phyloP scores from a whole-genome alignment of 306 rosid species.

The Astragalus glycyphyllos region DNA sequence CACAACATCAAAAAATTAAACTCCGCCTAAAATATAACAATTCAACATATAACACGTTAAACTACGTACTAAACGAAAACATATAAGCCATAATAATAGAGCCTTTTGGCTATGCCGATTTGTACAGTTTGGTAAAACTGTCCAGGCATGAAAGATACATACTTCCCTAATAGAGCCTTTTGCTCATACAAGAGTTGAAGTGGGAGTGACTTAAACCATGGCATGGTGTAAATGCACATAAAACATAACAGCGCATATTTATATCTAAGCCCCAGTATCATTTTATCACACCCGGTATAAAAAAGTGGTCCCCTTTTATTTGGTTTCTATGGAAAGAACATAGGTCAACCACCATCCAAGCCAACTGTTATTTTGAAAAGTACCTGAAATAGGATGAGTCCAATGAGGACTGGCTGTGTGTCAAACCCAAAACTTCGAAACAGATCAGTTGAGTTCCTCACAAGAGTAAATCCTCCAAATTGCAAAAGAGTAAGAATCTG shows the following conservation, averaged over 20 bases:
- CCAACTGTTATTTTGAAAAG: neutral
- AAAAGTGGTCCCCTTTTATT: neutral
- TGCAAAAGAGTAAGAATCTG: conserved; percentile 90
- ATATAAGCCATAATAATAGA: too few relatives aligned
- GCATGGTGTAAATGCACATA: too few relatives aligned
- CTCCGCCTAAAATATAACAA: too few relatives aligned
- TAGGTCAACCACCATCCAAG: neutral
- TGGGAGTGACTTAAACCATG: too few relatives aligned
- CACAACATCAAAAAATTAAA: too few relatives aligned
- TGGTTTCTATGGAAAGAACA: conserved; percentile 8
- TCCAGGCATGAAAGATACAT: too few relatives aligned
- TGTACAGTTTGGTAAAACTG: too few relatives aligned
- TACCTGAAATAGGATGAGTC: conserved; percentile 91
- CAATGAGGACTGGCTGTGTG: conserved; percentile 88
- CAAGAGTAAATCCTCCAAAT: conserved; percentile 94
- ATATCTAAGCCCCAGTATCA: neutral
- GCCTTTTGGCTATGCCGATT: too few relatives aligned
- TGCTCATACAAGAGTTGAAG: too few relatives aligned
- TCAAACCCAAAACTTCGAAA: conserved; percentile 89
- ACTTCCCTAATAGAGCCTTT: too few relatives aligned
- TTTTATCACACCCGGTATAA: neutral
- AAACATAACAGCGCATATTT: neutral
- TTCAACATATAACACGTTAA: too few relatives aligned
- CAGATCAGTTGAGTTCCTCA: conserved; percentile 81
- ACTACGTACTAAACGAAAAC: too few relatives aligned